Percentiles rank a stretch among this genome's conserved stretches.
Conservation (phyloP, 495 filamentous ascomycete species). For the Hypoxylon trugodes region DNA sequence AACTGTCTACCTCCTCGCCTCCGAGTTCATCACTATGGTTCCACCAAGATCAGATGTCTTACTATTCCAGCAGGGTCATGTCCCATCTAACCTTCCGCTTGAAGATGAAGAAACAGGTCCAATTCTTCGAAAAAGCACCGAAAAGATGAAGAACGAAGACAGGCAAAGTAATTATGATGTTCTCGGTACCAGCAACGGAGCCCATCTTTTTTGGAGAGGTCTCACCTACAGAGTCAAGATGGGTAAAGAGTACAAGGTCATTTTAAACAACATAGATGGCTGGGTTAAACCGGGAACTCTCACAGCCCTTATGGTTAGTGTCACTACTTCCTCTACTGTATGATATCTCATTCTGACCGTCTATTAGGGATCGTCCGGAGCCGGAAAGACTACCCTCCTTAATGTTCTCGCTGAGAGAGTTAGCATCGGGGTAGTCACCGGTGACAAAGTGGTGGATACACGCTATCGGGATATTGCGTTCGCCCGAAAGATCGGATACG, state of each 20-base stretch:
- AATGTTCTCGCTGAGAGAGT: constrained; percentile 72
- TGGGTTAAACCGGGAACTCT: constrained; percentile 84
- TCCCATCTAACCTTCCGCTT: background rate
- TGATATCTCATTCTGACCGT: background rate
- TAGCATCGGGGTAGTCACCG: constrained; percentile 71
- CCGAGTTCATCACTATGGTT: constrained; percentile 70
- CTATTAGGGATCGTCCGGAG: constrained; percentile 49
- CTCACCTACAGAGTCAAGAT: constrained; percentile 75
- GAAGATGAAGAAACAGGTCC: no score
- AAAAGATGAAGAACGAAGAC: no score
- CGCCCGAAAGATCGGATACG: constrained; percentile 82
- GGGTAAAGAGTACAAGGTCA: constrained; percentile 46
- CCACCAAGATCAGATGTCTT: no score
- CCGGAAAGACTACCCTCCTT: constrained; percentile 72
- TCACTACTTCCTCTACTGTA: background rate
- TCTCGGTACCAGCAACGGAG: no score
- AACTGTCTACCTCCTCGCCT: constrained; percentile 64
- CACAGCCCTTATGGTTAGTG: constrained; percentile 73
- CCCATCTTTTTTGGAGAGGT: constrained; percentile 72
- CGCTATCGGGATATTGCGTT: constrained; percentile 68
- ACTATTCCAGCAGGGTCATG: constrained; percentile 15
- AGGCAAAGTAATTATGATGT: no score
- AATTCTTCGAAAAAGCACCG: no score
- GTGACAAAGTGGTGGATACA: constrained; percentile 72
- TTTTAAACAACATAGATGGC: constrained; percentile 75